Evolutionary conservation across 257 asterid genomes (phyloP), one percentile per base, ranked within the genome.

Genomic region (Scutellaria baicalensis): DNA sequence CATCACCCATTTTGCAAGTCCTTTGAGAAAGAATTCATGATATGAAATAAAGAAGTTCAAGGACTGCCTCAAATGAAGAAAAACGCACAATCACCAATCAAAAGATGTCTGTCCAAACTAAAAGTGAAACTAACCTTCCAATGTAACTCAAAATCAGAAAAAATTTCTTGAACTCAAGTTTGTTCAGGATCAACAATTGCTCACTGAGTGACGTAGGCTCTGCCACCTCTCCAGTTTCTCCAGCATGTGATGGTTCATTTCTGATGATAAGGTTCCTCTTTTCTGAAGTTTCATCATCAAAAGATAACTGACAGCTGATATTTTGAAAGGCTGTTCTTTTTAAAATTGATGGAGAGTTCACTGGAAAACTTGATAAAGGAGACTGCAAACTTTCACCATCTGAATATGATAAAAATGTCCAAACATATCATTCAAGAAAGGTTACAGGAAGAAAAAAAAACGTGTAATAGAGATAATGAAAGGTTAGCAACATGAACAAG

Each of bases 81-180:
- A 6, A 40, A 8, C 8, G 45, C 12, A 8, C 45, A 40, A 40
- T 40, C 12, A 40, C 45, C 8, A 6, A 21, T 23, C 39, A 8
- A 13, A 20, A 23, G 13, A 55, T 55, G 13, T 55, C 31, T 9
- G 2, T 27, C 60, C 17, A 55, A 43, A 27, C 27, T 33, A 70
- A n/a, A 59, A 59, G 64, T 4, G 10, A 66, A 63, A 74, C 81
- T 78, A 70, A 92, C 98, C 83, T 79, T 75, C 86, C 86, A 47
- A 66, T 75, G 83, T 89, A 92, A 78, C 89, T 84, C 31, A 86
- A 74, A 64, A 92, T 60, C 77, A 92, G 40, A 80, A 89, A 92
- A 33, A 86, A 74, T 68, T 72, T 89, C 79, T 92, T 77, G 70
- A 44, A 89, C 35, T 83, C 89, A 0, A 92, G 87, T 70, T 77